Evolutionary conservation across 495 filamentous ascomycete species (phyloP).

Genomic region (Astrothelium subdiscretum): DNA sequence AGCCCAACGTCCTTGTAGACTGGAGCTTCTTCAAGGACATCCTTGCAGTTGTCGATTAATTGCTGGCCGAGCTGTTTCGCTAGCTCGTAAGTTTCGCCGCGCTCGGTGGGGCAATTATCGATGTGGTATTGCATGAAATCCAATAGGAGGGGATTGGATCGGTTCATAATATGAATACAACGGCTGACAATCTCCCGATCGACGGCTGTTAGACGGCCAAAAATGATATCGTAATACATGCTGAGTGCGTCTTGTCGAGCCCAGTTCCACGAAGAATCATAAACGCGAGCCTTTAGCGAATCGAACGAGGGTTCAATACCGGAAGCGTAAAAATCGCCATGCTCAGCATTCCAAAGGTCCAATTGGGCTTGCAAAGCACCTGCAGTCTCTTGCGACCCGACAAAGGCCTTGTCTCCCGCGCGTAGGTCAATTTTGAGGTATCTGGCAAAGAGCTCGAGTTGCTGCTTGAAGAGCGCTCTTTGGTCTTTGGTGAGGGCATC

Average conservation of each 20-base stretch:
- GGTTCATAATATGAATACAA: constrained; percentile 98
- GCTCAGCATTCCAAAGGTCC: constrained; percentile 89
- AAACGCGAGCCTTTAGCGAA: constrained; percentile 83
- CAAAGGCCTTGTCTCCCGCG: constrained; percentile 84
- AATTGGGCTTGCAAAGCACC: constrained; percentile 81
- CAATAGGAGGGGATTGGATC: constrained; percentile 84
- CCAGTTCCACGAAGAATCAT: constrained; percentile 99
- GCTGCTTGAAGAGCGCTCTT: constrained; percentile 87
- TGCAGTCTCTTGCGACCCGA: constrained; percentile 70
- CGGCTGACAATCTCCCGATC: constrained; percentile 97
- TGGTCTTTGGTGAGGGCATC: constrained; percentile 97
- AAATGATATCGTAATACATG: constrained; percentile 99
- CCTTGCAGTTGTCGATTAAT: constrained; percentile 95
- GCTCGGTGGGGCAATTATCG: constrained; percentile 93
- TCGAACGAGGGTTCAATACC: constrained; percentile 94
- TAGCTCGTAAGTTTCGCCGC: constrained; percentile 92
- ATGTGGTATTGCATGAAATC: constrained; percentile 99
- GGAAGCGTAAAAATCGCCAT: constrained; percentile 88
- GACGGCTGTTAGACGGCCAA: constrained; percentile 81
- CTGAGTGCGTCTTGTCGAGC: constrained; percentile 89
- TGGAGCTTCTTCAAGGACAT: constrained; percentile 68
- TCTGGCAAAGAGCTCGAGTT: constrained; percentile 84
- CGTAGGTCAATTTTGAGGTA: constrained; percentile 96
- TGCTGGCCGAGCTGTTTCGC: constrained; percentile 92
- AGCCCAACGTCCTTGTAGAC: constrained; percentile 92